Evolutionary conservation across 257 asterid species (phyloP).

Genomic region (Mentha longifolia): DNA sequence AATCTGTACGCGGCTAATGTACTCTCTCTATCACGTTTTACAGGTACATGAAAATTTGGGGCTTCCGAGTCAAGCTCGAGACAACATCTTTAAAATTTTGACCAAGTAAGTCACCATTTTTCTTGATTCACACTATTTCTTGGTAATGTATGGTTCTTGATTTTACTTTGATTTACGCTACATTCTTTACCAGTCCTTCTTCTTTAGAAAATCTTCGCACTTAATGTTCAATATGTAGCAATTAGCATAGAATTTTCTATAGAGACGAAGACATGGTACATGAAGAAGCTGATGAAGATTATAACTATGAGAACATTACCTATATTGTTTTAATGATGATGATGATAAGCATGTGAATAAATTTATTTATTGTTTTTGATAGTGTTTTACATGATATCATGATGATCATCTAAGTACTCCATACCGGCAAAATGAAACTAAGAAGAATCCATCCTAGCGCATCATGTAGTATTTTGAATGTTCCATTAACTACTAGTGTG

Average conservation of each 20-base stretch:
- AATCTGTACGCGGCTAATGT: neutral
- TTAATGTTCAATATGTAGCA: neutral
- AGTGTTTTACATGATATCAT: neutral
- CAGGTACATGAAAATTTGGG: conserved; percentile 77
- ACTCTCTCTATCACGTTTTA: conserved; percentile 28
- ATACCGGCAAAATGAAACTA: conserved; percentile 14
- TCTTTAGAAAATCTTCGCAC: neutral
- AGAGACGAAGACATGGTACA: neutral
- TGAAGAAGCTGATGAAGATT: neutral
- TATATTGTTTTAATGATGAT: no score
- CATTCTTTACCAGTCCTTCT: neutral
- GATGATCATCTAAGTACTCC: neutral
- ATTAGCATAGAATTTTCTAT: neutral
- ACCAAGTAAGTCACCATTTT: conserved; percentile 51
- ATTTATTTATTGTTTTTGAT: conserved; percentile 6
- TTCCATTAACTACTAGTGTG: no score
- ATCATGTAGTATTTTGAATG: conserved; percentile 13
- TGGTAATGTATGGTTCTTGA: neutral
- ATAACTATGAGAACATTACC: neutral
- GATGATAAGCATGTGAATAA: neutral
- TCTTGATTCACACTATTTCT: conserved; percentile 1
- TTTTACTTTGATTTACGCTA: neutral
- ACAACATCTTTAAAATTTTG: conserved; percentile 67
- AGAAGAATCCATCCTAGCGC: conserved; percentile 2
- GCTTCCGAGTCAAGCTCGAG: conserved; percentile 76